A percentile compares a stretch with the other conserved stretches of the same genome.
Evolutionary conservation across 2,329 filamentous ascomycete species (phyloP).

Genomic region (Cercospora janseana): DNA sequence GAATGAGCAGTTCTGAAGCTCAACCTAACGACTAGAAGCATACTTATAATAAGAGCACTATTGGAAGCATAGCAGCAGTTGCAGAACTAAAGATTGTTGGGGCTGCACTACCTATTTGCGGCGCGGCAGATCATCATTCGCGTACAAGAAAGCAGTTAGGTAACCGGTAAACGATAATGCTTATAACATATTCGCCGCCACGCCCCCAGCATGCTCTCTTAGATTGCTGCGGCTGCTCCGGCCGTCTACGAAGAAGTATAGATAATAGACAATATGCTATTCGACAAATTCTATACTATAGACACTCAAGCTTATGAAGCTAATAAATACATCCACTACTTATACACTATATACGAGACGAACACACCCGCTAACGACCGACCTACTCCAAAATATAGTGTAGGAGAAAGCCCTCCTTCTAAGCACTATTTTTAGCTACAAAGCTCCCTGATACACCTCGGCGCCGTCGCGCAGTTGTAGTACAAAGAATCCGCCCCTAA

Average conservation of each 20-base stretch:
- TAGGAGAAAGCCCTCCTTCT: too few species aligned
- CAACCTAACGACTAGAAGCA: not conserved
- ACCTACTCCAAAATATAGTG: too few species aligned
- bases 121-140: not conserved
- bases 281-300: not conserved
- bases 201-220: not conserved
- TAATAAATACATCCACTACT: too few species aligned
- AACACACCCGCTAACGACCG: too few species aligned
- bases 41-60: not conserved
- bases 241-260: not conserved
- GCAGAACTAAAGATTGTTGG: not conserved
- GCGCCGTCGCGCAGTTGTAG: too few species aligned
- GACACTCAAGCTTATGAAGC: not conserved
- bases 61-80: not conserved
- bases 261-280: not conserved
- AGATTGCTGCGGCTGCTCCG: not conserved
- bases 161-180: not conserved
- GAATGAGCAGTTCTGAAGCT: not conserved
- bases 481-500: too few species aligned
- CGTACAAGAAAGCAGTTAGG: not conserved
- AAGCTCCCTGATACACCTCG: too few species aligned
- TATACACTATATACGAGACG: too few species aligned
- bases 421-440: too few species aligned
- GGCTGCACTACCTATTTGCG: not conserved
- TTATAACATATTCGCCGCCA: not conserved